Conservation (phyloP, 352 stramenopile genomes). For the Pythium plurisporium region DNA sequence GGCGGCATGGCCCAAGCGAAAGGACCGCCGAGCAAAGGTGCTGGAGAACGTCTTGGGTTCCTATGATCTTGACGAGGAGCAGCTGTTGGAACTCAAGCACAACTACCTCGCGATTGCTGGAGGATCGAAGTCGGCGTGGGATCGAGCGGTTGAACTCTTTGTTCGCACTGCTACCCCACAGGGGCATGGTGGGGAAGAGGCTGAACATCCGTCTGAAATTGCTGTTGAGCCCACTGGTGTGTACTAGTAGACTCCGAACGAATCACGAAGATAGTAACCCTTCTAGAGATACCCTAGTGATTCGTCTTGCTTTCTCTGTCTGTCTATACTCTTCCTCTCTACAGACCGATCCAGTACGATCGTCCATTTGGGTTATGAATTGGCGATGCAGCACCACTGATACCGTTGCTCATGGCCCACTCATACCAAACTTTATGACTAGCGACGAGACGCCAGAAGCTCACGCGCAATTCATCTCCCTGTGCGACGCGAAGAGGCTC, state of each 20-base stretch:
- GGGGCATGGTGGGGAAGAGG: neutral
- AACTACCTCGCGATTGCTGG: conserved; percentile 38
- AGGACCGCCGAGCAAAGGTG: conserved; percentile 34
- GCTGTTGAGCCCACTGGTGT: neutral
- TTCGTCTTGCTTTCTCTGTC: neutral
- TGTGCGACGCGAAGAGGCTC: conserved; percentile 83
- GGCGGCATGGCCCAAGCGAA: conserved; percentile 43
- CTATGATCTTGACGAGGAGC: conserved; percentile 19
- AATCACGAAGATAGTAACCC: too few relatives aligned
- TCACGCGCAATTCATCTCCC: conserved; percentile 76
- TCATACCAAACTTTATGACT: conserved; percentile 97
- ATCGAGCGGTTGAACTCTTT: too few relatives aligned
- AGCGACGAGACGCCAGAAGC: conserved; percentile 91
- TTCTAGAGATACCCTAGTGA: too few relatives aligned
- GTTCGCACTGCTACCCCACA: neutral
- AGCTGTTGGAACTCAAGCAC: conserved; percentile 33
- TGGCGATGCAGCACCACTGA: conserved; percentile 42
- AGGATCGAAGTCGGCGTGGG: conserved; percentile 34
- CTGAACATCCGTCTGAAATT: neutral
- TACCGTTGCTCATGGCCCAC: conserved; percentile 84
- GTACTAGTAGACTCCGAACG: too few relatives aligned
- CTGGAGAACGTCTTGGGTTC: conserved; percentile 20
- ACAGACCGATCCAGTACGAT: conserved; percentile 95
- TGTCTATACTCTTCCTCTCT: conserved; percentile 7
- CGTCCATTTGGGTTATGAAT: conserved; percentile 97